phyloP scores from a whole-genome alignment of 805 yeast genomes.

The Lipomyces oligophaga region DNA sequence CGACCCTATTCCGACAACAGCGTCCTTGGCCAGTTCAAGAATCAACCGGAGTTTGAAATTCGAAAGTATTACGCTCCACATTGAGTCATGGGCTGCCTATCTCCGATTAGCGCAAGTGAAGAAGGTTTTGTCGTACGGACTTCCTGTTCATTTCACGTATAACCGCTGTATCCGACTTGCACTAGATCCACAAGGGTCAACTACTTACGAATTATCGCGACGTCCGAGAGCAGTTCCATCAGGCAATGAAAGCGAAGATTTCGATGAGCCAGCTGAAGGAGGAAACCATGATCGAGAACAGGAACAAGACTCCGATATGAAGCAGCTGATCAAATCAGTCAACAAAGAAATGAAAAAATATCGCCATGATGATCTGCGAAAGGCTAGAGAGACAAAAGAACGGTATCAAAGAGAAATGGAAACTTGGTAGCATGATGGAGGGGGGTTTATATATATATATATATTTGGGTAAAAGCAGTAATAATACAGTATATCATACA shows the following conservation, averaged over 20 bases:
- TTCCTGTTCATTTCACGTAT: constrained; percentile 29
- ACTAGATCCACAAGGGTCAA: constrained; percentile 14
- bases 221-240: constrained; percentile 3
- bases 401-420: no score
- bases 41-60: constrained; percentile 27
- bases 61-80: constrained; percentile 16
- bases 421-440: no score
- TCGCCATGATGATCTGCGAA: no score
- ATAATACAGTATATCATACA: no score
- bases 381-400: no score
- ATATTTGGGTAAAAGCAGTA: no score
- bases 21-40: constrained; percentile 7
- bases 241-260: constrained; percentile 7
- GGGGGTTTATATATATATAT: no score
- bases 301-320: no score
- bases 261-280: constrained; percentile 5
- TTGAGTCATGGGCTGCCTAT: constrained; percentile 29
- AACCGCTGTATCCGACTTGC: constrained; percentile 23
- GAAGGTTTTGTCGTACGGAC: constrained; percentile 25
- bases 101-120: constrained; percentile 27
- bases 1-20: no score
- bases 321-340: no score
- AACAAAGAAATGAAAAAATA: no score
- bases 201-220: constrained; percentile 16
- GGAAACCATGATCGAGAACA: not conserved